Evolutionary conservation across 306 rosid genomes (phyloP).

Genomic region (Benincasa hispida): DNA sequence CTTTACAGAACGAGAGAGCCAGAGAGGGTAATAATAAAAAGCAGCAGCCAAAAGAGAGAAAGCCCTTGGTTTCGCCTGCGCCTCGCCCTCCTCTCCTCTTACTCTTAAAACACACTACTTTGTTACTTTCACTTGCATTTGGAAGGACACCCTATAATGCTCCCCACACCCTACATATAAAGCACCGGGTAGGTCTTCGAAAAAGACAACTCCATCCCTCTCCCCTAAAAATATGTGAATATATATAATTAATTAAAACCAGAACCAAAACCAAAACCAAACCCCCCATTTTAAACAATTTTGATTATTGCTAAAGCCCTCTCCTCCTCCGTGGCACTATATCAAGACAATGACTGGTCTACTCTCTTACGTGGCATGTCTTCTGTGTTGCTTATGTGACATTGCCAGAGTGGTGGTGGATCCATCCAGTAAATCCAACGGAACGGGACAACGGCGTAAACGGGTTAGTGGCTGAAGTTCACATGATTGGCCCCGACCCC

Average conservation of each 20-base stretch:
- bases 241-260: too few species aligned
- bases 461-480: neutral
- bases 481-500: slow-evolving; percentile 13
- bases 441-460: neutral
- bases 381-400: neutral
- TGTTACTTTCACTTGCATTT: neutral
- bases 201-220: slow-evolving; percentile 46
- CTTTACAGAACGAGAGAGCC: neutral
- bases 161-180: slow-evolving; percentile 20
- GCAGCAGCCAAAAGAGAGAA: neutral
- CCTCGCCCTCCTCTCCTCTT: neutral
- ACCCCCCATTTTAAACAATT: neutral
- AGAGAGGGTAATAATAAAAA: neutral
- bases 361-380: neutral
- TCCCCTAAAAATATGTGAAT: neutral
- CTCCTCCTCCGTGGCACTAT: neutral
- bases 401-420: neutral
- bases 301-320: neutral
- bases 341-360: neutral
- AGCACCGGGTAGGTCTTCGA: slow-evolving; percentile 23
- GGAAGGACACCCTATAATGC: slow-evolving; percentile 9
- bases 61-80: slow-evolving; percentile 4
- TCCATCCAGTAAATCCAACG: neutral
- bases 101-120: neutral
- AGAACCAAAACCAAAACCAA: too few species aligned